A percentile compares a stretch with the other conserved stretches of the same genome.
Conservation (phyloP, 2,329 filamentous ascomycete species). For the Dendrostoma leiphaemia region DNA sequence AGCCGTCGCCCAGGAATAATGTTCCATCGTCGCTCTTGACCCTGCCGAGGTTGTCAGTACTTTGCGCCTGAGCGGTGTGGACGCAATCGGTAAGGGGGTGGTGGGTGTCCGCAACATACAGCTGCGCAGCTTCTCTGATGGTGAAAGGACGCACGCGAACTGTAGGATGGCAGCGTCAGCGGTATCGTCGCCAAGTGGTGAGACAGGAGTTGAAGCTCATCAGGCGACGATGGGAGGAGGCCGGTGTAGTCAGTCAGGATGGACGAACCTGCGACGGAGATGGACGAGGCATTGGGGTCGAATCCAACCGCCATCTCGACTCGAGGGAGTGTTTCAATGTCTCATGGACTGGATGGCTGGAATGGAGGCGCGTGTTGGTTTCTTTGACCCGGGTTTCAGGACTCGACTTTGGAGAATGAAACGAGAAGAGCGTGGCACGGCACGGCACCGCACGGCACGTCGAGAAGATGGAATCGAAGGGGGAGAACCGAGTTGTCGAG, state of each 20-base stretch:
- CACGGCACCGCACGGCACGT: too few relatives aligned
- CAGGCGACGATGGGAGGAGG: not conserved
- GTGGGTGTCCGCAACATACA: constrained; percentile 46
- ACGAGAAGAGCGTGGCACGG: not conserved
- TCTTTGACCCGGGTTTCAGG: not conserved
- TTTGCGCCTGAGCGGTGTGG: not conserved
- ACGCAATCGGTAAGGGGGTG: not conserved
- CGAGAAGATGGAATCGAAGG: not conserved
- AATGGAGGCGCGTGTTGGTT: not conserved
- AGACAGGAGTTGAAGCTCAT: not conserved
- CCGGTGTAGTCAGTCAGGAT: too few relatives aligned
- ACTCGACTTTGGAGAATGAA: not conserved
- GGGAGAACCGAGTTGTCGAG: not conserved
- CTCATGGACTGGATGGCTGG: constrained; percentile 9
- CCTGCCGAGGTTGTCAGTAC: constrained; percentile 31
- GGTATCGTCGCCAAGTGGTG: not conserved
- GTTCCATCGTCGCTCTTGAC: constrained; percentile 77
- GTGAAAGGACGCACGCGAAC: constrained; percentile 72
- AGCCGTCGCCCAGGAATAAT: constrained; percentile 94
- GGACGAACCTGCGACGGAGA: constrained; percentile 54
- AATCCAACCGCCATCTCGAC: constrained; percentile 29
- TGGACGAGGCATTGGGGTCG: constrained; percentile 54
- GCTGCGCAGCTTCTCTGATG: constrained; percentile 91
- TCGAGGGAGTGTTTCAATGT: constrained; percentile 2
- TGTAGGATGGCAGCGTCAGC: constrained; percentile 32